Conservation (phyloP, 345 rosid genomes). For the Salix arbutifolia region DNA sequence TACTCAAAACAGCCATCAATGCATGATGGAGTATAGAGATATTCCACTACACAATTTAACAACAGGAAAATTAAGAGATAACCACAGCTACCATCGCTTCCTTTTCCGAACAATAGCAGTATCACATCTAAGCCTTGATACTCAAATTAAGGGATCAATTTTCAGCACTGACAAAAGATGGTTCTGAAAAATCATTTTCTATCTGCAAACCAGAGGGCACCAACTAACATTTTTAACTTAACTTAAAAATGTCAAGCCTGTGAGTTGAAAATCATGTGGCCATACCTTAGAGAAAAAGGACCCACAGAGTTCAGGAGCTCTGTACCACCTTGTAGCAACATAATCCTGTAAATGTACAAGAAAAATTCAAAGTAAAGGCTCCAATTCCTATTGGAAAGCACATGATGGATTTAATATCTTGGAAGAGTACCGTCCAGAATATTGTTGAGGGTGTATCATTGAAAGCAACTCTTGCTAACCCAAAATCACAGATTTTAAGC, state of each 20-base stretch:
- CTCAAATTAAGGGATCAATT: background rate
- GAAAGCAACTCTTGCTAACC: slow-evolving; percentile 93
- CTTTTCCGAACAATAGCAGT: background rate
- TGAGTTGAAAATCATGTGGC: background rate
- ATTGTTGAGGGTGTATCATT: slow-evolving; percentile 80
- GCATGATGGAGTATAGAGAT: background rate
- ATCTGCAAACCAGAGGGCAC: background rate
- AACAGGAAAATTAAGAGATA: background rate
- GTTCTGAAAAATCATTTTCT: background rate
- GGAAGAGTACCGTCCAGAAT: slow-evolving; percentile 77
- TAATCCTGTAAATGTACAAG: slow-evolving; percentile 55
- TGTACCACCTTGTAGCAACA: slow-evolving; percentile 98
- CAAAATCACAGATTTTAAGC: slow-evolving; percentile 93
- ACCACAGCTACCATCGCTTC: background rate
- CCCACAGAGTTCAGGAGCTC: slow-evolving; percentile 99
- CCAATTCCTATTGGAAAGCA: background rate
- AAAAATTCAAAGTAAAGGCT: slow-evolving; percentile 14
- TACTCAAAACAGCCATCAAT: background rate
- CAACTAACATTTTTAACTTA: background rate
- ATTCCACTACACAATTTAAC: background rate
- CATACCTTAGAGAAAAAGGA: slow-evolving; percentile 92
- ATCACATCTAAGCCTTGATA: background rate
- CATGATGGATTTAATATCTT: background rate
- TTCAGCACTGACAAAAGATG: background rate
- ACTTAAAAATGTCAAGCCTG: background rate